Evolutionary conservation across 208 protist species (phyloP).

Genomic region (Crithidia expoeki): DNA sequence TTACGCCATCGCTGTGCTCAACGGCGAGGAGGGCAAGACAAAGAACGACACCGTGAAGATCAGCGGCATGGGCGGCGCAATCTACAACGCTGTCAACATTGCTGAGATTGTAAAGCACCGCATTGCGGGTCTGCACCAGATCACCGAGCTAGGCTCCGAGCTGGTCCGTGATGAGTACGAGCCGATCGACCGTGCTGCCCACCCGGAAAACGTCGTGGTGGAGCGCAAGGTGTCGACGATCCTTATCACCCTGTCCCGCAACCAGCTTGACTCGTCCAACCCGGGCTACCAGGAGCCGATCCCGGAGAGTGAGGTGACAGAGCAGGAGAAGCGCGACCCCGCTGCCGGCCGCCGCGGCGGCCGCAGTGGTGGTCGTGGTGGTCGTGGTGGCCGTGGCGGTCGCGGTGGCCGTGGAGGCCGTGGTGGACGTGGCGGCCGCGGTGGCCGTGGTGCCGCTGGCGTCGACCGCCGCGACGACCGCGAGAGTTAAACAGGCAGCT

Average conservation of each 20-base stretch:
- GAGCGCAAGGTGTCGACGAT: slow-evolving; percentile 90
- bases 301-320: slow-evolving; percentile 84
- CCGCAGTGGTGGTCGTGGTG: slow-evolving; percentile 41
- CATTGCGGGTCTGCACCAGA: slow-evolving; percentile 91
- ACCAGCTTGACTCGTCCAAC: slow-evolving; percentile 82
- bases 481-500: slow-evolving; percentile 23
- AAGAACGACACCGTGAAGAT: slow-evolving; percentile 90
- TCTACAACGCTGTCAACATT: slow-evolving; percentile 93
- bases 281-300: slow-evolving; percentile 93
- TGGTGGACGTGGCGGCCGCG: slow-evolving; percentile 35
- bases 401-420: slow-evolving; percentile 37
- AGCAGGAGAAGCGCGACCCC: slow-evolving; percentile 76
- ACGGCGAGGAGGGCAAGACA: slow-evolving; percentile 80
- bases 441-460: slow-evolving; percentile 38
- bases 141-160: slow-evolving; percentile 85
- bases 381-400: slow-evolving; percentile 42
- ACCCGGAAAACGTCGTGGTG: slow-evolving; percentile 72
- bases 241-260: slow-evolving; percentile 88
- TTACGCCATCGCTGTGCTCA: slow-evolving; percentile 87
- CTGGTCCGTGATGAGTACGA: slow-evolving; percentile 90
- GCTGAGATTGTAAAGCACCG: slow-evolving; percentile 93
- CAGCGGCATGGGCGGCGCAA: slow-evolving; percentile 89
- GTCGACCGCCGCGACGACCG: slow-evolving; percentile 43
- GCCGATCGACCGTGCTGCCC: slow-evolving; percentile 71
- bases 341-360: slow-evolving; percentile 37